Percentiles rank a stretch among this genome's conserved stretches.
Conservation (phyloP, 768 basidiomycete genomes). For the Leccinum fibrillosum region DNA sequence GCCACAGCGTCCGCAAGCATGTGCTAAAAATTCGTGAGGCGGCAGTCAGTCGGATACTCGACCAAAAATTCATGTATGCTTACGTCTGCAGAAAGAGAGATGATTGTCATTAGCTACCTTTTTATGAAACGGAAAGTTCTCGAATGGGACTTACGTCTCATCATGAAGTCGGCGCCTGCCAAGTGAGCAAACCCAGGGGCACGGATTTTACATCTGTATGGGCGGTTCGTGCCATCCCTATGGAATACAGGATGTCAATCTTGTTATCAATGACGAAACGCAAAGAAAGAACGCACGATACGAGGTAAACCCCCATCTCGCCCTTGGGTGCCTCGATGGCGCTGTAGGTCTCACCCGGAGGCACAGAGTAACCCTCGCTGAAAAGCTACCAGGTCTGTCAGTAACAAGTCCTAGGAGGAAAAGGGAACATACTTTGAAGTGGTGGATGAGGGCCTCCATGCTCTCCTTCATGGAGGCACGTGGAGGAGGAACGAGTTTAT, state of each 20-base stretch:
- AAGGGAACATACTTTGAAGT: constrained; percentile 73
- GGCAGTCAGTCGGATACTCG: constrained; percentile 12
- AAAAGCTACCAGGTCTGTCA: constrained; percentile 58
- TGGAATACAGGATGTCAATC: background rate
- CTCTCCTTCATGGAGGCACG: constrained; percentile 99
- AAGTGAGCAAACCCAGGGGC: constrained; percentile 96
- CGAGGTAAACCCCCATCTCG: constrained; percentile 98
- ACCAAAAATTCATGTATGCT: constrained; percentile 11
- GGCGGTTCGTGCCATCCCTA: constrained; percentile 92
- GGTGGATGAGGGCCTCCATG: constrained; percentile 97
- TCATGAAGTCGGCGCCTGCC: constrained; percentile 97
- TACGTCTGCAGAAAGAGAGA: constrained; percentile 34
- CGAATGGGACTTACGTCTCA: constrained; percentile 65
- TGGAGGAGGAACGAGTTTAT: constrained; percentile 95
- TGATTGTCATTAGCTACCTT: constrained; percentile 1
- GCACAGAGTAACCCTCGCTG: constrained; percentile 95
- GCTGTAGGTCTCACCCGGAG: constrained; percentile 92
- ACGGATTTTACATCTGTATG: constrained; percentile 96
- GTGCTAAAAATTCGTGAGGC: constrained; percentile 52
- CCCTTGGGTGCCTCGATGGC: constrained; percentile 99
- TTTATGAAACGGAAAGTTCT: background rate
- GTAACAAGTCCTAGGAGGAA: background rate
- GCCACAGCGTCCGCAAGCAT: constrained; percentile 94
- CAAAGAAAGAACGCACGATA: constrained; percentile 59
- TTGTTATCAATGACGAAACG: background rate